A percentile compares a stretch with the other conserved stretches of the same genome.
Evolutionary conservation across 495 filamentous ascomycete genomes (phyloP).

Genomic region (Penicillium salamii): DNA sequence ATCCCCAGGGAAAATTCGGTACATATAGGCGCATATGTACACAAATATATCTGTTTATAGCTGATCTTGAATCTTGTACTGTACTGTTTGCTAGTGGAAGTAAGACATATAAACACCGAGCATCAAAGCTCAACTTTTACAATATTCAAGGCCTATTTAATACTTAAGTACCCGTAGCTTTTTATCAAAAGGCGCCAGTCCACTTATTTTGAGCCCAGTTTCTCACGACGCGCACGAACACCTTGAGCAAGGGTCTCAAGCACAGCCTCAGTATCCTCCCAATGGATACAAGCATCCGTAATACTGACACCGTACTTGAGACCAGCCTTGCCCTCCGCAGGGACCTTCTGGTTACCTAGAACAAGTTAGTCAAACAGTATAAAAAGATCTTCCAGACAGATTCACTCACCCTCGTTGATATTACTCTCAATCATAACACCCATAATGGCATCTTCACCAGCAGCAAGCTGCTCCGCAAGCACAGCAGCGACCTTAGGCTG

Average conservation of each 20-base stretch:
- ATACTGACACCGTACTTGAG: constrained; percentile 96
- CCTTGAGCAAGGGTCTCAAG: constrained; percentile 78
- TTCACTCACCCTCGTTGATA: constrained; percentile 84
- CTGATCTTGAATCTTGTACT: too few relatives aligned
- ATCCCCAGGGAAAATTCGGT: too few relatives aligned
- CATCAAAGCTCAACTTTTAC: too few relatives aligned
- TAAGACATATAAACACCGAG: too few relatives aligned
- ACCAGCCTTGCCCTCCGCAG: constrained; percentile 79
- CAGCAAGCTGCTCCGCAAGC: constrained; percentile 78
- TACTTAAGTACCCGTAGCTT: constrained; percentile 16
- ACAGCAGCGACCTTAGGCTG: constrained; percentile 90
- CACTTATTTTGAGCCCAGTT: constrained; percentile 27
- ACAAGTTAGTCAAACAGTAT: constrained; percentile 6
- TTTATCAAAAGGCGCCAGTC: background rate
- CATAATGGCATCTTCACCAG: constrained; percentile 85
- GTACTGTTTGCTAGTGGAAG: too few relatives aligned
- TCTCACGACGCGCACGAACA: constrained; percentile 55
- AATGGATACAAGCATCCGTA: constrained; percentile 95
- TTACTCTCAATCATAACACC: constrained; percentile 99
- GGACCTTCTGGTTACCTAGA: constrained; percentile 86
- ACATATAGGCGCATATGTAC: too few relatives aligned
- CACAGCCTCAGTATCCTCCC: constrained; percentile 85
- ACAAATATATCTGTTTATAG: too few relatives aligned
- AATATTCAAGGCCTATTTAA: too few relatives aligned
- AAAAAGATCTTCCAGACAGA: too few relatives aligned